Evolutionary conservation across 805 yeast genomes (phyloP).

Genomic region (Zygoascus biomembranicola): DNA sequence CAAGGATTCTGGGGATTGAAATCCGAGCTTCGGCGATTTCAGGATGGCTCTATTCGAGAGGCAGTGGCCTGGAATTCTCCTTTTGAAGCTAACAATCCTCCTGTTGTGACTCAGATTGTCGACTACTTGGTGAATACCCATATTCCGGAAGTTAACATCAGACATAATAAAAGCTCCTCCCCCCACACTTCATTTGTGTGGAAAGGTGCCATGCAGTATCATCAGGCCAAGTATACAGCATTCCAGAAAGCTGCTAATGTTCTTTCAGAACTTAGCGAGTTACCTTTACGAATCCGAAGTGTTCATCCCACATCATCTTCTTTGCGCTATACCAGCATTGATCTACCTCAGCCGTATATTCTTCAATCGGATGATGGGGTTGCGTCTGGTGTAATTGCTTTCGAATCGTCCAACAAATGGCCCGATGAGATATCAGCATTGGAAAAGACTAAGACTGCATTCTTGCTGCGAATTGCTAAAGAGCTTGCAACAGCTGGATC

Average conservation of each 20-base stretch:
- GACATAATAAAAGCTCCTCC: background rate
- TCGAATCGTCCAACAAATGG: constrained; percentile 89
- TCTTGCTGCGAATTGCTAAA: constrained; percentile 61
- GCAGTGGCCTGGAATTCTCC: constrained; percentile 73
- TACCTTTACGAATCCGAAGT: constrained; percentile 68
- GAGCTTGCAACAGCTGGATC: constrained; percentile 33
- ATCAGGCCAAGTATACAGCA: constrained; percentile 28
- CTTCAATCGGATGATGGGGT: constrained; percentile 40
- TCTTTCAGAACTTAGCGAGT: constrained; percentile 36
- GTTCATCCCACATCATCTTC: constrained; percentile 68
- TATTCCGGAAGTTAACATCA: constrained; percentile 28
- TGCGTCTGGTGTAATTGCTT: constrained; percentile 74
- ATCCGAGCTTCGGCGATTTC: constrained; percentile 82
- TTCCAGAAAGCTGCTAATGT: constrained; percentile 45
- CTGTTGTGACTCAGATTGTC: constrained; percentile 51
- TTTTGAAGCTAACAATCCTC: constrained; percentile 20
- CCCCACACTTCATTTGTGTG: background rate
- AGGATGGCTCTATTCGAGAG: constrained; percentile 84
- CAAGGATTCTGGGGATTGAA: constrained; percentile 83
- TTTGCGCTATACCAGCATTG: constrained; percentile 64
- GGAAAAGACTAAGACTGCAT: constrained; percentile 87
- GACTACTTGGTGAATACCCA: constrained; percentile 59
- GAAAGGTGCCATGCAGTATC: constrained; percentile 51
- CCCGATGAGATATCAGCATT: constrained; percentile 83
- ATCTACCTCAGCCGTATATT: constrained; percentile 71